phyloP scores from a whole-genome alignment of 768 basidiomycete genomes.

The Suillus ampliporus region DNA sequence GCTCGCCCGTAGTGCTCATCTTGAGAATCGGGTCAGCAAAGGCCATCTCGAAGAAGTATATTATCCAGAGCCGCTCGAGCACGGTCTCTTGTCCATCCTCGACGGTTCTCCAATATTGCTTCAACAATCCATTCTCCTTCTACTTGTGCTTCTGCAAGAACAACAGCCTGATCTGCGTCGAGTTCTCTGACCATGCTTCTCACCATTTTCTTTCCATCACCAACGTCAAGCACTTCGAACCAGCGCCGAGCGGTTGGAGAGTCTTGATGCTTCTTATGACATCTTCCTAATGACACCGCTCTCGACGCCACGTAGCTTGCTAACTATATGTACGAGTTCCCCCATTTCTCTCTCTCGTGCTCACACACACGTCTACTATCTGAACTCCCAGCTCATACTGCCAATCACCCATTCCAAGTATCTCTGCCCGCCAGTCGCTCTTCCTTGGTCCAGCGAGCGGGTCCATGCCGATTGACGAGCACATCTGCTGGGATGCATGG shows the following conservation, averaged over 20 bases:
- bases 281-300: conserved; percentile 81
- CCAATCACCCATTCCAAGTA: conserved; percentile 91
- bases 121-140: conserved; percentile 75
- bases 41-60: conserved; percentile 87
- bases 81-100: conserved; percentile 82
- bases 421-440: conserved; percentile 92
- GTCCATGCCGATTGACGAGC: conserved; percentile 92
- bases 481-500: conserved; percentile 95
- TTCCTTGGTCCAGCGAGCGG: conserved; percentile 86
- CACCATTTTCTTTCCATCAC: conserved; percentile 76
- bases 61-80: conserved; percentile 83
- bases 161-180: conserved; percentile 85
- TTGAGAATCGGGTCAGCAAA: conserved; percentile 96
- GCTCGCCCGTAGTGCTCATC: conserved; percentile 66
- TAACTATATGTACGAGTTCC: conserved; percentile 82
- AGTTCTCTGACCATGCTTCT: conserved; percentile 89
- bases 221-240: conserved; percentile 86
- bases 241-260: conserved; percentile 87
- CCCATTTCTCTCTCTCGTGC: conserved; percentile 84
- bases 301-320: conserved; percentile 71
- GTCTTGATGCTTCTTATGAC: conserved; percentile 84
- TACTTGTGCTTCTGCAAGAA: conserved; percentile 75
- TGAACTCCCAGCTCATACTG: conserved; percentile 95
- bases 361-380: conserved; percentile 90
- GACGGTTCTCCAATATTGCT: conserved; percentile 58